These are phyloP conservation scores for Pleurozium schreberi DNA, from an alignment of 225 moss, liverwort and hornwort species.

Conservation along the genomic window DNA sequence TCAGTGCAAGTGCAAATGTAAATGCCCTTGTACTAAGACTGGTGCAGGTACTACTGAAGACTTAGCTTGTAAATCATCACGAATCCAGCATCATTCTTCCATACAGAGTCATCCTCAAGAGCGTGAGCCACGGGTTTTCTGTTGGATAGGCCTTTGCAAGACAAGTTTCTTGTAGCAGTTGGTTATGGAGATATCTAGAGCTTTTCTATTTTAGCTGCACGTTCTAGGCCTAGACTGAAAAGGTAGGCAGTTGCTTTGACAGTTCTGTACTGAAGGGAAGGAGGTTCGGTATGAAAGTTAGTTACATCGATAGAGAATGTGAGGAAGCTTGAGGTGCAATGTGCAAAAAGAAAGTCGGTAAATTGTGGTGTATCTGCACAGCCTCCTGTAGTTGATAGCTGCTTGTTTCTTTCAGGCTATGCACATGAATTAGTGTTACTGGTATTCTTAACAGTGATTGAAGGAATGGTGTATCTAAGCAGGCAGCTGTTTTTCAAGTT, in stretches of 20 bases:
- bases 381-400: not conserved
- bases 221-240: too few relatives aligned
- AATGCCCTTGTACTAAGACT: not conserved
- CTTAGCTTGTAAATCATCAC: not conserved
- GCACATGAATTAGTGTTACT: not conserved
- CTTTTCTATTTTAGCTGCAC: not conserved
- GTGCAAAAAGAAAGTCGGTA: not conserved
- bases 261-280: not conserved
- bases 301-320: not conserved
- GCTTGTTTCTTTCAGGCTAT: not conserved
- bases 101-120: not conserved
- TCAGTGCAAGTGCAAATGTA: not conserved
- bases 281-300: not conserved
- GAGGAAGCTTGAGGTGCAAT: not conserved
- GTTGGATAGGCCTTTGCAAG: not conserved
- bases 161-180: not conserved
- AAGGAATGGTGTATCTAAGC: not conserved
- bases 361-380: not conserved
- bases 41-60: not conserved
- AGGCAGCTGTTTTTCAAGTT: conserved; percentile 1
- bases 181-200: not conserved
- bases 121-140: not conserved
- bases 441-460: not conserved
- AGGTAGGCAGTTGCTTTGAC: not conserved
- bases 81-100: not conserved